Percentiles rank a stretch among this genome's conserved stretches.
Evolutionary conservation across 176 grass and related monocot genomes (phyloP).

Genomic region (Aegilops tauschii): DNA sequence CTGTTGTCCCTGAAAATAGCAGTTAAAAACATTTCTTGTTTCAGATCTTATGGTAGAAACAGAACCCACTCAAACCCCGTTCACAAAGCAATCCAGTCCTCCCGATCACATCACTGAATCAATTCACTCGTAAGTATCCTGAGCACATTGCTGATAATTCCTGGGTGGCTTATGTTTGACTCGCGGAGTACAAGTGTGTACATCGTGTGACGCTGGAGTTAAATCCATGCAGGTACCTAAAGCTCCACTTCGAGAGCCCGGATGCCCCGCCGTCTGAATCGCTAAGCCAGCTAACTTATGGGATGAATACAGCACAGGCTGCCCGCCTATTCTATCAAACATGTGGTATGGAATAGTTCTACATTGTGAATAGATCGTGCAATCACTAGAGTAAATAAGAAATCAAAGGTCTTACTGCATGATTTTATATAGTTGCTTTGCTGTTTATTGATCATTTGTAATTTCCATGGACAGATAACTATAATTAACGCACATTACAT

Average conservation of each 20-base stretch:
- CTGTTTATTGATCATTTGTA: not conserved
- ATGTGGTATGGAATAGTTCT: conserved; percentile 47
- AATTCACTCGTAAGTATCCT: conserved; percentile 60
- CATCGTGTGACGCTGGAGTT: conserved; percentile 23
- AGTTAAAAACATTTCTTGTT: conserved; percentile 13
- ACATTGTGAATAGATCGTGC: not conserved
- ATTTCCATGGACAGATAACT: conserved; percentile 7
- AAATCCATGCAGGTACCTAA: conserved; percentile 60
- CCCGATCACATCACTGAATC: conserved; percentile 54
- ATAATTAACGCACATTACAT: not conserved
- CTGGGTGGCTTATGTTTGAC: conserved; percentile 20
- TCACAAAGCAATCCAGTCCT: conserved; percentile 27
- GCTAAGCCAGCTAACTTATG: conserved; percentile 55
- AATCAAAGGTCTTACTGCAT: not conserved
- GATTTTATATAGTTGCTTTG: not conserved
- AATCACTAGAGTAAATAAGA: not conserved
- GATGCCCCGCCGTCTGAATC: conserved; percentile 63
- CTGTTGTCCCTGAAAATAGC: not conserved
- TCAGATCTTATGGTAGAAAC: conserved; percentile 79
- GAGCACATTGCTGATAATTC: conserved; percentile 12
- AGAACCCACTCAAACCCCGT: conserved; percentile 68
- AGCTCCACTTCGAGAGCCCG: conserved; percentile 77
- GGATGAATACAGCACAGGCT: conserved; percentile 60
- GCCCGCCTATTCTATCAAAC: conserved; percentile 88
- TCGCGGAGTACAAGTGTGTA: not conserved